Conservation (phyloP, 2,329 filamentous ascomycete species). For the Akanthomyces muscarius region DNA sequence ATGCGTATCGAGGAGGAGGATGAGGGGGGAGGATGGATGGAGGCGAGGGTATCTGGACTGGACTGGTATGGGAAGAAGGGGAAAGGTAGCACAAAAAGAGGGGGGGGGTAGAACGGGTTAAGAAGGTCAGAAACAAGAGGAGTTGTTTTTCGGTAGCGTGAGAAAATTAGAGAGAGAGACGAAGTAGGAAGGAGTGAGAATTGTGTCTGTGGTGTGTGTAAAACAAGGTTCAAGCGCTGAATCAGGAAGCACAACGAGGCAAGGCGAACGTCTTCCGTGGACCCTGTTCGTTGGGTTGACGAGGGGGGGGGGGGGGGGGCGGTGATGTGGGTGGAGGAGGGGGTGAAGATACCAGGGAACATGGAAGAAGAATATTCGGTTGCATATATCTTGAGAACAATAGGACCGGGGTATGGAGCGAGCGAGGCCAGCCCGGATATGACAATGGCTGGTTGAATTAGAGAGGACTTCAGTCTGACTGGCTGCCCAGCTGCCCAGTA, state of each 20-base stretch:
- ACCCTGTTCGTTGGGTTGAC: conserved; percentile 12
- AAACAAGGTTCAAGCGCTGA: conserved; percentile 17
- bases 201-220: conserved; percentile 1
- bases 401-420: too few species aligned
- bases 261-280: conserved; percentile 13
- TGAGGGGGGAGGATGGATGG: not conserved
- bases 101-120: conserved; percentile 6
- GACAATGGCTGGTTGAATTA: too few species aligned
- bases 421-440: too few species aligned
- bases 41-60: not conserved
- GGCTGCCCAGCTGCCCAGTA: too few species aligned
- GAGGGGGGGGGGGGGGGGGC: not conserved
- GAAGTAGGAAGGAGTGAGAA: not conserved
- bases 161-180: not conserved
- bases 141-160: not conserved
- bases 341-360: too few species aligned
- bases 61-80: not conserved
- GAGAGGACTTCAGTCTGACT: too few species aligned
- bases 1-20: too few species aligned
- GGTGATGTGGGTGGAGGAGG: not conserved
- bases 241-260: conserved; percentile 9
- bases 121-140: not conserved
- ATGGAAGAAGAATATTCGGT: too few species aligned
- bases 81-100: not conserved
- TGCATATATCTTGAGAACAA: too few species aligned